Evolutionary conservation across 768 basidiomycete genomes (phyloP), one percentile per base, ranked within the genome.

Genomic region (Galerina sulciceps): DNA sequence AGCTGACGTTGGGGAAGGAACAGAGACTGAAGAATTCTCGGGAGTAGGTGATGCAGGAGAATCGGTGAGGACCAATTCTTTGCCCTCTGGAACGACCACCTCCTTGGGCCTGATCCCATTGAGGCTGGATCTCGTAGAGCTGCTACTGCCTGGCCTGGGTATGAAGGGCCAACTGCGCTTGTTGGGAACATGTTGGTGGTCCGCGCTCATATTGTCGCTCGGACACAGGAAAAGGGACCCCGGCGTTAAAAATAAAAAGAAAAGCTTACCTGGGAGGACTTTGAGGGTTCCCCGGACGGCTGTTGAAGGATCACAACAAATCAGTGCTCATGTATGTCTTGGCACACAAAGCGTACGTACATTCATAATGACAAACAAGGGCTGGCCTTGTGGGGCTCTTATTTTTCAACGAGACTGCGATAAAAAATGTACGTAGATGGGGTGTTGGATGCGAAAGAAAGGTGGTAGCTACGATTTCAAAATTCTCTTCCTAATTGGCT

Each of bases 111-210:
- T 42, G 41, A 42, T 4, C 45, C 45, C 45, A 11, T 50, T 23
- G 44, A n/a, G 36, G 20, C 45, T 43, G 44, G 48, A 36, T 9
- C 37, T 26, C 44, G 46, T 31, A 10, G 52, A n/a, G 52, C 62
- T 55, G 47, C 60, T 48, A 26, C 55, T 63, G 26, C 71, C 66
- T 8, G 76, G 71, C 40, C 75, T 63, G 13, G 77, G 69, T 17
- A 76, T 71, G 61, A 75, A 76, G 22, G 74, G 60, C 78, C 79
- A 80, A 46, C 65, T 67, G 44, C 76, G 73, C 62, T 66, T 73
- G 58, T 75, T 72, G 37, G 65, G 53, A 17, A 51, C 49, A 15
- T 59, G 40, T 20, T 62, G 64, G 50, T 67, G 56, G 61, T 64
- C 61, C 48, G 58, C 58, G 43, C 58, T 63, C 62, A 67, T 66